Evolutionary conservation across 176 grass and related monocot species (phyloP), one percentile per base, ranked within the genome.

Genomic region (Pontederia paniculata): DNA sequence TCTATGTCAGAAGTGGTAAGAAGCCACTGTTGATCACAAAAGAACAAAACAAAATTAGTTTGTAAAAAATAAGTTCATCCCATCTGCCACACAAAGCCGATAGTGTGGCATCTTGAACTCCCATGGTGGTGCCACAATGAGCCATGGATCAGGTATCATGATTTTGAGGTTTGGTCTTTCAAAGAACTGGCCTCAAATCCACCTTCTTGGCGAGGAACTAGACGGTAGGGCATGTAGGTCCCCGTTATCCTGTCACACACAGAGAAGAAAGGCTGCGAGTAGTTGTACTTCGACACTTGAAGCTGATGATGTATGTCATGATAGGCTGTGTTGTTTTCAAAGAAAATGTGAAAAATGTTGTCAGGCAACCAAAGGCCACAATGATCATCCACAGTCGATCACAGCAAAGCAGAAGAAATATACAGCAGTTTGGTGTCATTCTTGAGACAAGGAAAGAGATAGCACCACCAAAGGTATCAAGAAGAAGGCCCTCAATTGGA

Each of bases 261-360:
- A 1, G 80, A 73, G 55, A 95, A 95, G 79, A 95, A 95, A 7
- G 81, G 89, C 60, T 95, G 89, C 9, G 84, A 85, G 66, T 95
- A 95, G 16, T 88, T 95, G 68, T 81, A 85, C 55, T 95, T 95
- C 19, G 70, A 66, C 3, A 84, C 89, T 56, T 95, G 89, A 44
- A 95, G 74, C 74, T 95, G 89, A 68, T 95, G 84, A 58, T 95
- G 89, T 23, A 88, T 74, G 65, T 95, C 89, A 54, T 95, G 89
- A 52, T 95, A 95, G 8, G 84, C 89, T 11, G 89, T 95, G 9
- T 85, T 95, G n/a, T 95, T 95, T 61, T 81, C 71, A 55, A 95
- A 88, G 42, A 85, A 16, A 42, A 65, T 43, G 74, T 95, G 84
- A 68, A 88, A 88, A 16, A 84, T 79, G 60, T 95, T 88, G 1